Conservation (phyloP, 306 rosid species). For the Medicago ruthenica region DNA sequence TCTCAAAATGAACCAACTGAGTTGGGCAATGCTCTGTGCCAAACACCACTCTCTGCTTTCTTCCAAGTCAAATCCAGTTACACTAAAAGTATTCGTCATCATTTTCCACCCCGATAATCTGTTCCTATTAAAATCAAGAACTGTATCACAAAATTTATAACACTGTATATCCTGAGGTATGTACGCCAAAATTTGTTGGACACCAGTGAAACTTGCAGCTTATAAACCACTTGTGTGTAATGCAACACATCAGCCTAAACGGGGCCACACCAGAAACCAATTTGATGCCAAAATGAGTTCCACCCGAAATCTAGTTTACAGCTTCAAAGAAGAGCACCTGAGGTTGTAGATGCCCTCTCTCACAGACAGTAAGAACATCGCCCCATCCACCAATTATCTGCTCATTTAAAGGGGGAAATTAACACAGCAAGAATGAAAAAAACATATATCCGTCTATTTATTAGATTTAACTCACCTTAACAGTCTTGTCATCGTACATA, state of each 20-base stretch:
- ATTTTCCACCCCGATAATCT: slow-evolving; percentile 49
- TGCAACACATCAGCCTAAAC: slow-evolving; percentile 47
- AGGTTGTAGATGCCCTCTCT: slow-evolving; percentile 95
- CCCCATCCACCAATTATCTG: slow-evolving; percentile 95
- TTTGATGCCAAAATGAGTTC: slow-evolving; percentile 51
- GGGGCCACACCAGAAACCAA: slow-evolving; percentile 47
- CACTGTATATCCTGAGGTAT: slow-evolving; percentile 52
- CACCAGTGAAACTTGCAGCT: slow-evolving; percentile 48
- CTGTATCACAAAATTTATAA: slow-evolving; percentile 55
- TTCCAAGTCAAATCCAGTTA: slow-evolving; percentile 45
- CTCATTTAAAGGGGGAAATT: slow-evolving; percentile 22
- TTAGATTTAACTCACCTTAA: slow-evolving; percentile 66
- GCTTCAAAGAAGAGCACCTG: slow-evolving; percentile 98
- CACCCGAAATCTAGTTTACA: slow-evolving; percentile 67
- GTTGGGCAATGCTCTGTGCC: slow-evolving; percentile 35
- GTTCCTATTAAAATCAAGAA: slow-evolving; percentile 51
- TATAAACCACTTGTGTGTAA: slow-evolving; percentile 49
- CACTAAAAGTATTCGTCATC: slow-evolving; percentile 45
- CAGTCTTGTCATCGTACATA: slow-evolving; percentile 95
- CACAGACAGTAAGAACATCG: slow-evolving; percentile 81
- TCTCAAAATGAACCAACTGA: slow-evolving; percentile 44
- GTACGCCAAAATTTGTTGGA: slow-evolving; percentile 49
- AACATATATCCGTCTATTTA: slow-evolving; percentile 20
- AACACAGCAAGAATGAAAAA: slow-evolving; percentile 37
- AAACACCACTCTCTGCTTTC: slow-evolving; percentile 49